A percentile compares a stretch with the other conserved stretches of the same genome.
Conservation (phyloP, 2,329 filamentous ascomycete genomes). For the Akanthomyces muscarius region DNA sequence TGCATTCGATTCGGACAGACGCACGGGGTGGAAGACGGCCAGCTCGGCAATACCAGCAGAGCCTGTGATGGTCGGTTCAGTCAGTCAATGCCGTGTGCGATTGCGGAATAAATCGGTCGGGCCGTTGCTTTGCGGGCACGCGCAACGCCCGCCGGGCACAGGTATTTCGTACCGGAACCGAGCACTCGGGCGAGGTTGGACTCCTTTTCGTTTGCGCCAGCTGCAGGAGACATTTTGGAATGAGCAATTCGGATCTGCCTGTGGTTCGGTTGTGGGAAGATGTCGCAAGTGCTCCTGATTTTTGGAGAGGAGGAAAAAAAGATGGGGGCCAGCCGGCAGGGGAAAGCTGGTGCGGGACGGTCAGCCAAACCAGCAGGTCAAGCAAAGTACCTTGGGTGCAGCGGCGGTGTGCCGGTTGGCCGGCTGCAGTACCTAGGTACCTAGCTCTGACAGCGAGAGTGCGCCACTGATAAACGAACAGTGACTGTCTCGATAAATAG, state of each 20-base stretch:
- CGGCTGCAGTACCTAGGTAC: no score
- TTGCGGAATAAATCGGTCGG: slow-evolving; percentile 12
- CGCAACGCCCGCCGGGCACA: background rate
- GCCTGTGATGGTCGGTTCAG: slow-evolving; percentile 47
- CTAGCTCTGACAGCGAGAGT: no score
- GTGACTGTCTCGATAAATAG: background rate
- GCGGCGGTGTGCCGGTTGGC: no score
- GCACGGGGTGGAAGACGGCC: slow-evolving; percentile 85
- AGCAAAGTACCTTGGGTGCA: no score
- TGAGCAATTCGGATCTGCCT: background rate
- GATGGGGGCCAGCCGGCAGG: background rate
- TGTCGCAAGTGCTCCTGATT: slow-evolving; percentile 9
- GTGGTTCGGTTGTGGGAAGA: background rate
- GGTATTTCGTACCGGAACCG: slow-evolving; percentile 68
- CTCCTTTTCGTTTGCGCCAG: slow-evolving; percentile 64
- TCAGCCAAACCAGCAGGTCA: background rate
- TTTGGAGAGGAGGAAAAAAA: slow-evolving; percentile 11
- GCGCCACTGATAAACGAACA: no score
- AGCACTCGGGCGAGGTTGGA: slow-evolving; percentile 83
- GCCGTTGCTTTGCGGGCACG: background rate
- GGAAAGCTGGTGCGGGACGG: background rate
- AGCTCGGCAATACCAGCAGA: slow-evolving; percentile 91
- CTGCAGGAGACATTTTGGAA: slow-evolving; percentile 54
- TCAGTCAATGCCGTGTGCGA: slow-evolving; percentile 4
- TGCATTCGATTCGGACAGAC: slow-evolving; percentile 6